Evolutionary conservation across 1,139 yeast species (phyloP), one percentile per base, ranked within the genome.

Genomic region (Pichia sp.): DNA sequence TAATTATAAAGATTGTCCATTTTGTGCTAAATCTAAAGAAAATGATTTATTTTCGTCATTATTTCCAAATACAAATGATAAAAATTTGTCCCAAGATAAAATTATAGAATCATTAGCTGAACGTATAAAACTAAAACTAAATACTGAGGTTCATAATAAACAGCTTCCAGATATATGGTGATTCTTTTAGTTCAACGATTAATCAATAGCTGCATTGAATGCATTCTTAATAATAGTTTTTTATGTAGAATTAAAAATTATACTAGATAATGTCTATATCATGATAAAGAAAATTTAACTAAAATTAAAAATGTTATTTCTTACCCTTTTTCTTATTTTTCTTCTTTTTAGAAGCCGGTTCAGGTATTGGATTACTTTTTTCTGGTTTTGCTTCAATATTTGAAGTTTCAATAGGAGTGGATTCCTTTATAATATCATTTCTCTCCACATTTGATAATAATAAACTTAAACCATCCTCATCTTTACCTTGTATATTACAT

Each of bases 271-370:
- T 4, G 37, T 35, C 26, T 26, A 35, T 16, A 16, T 23, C 23
- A 26, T 26, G 27, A n/a, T n/a, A n/a, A n/a, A n/a, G n/a, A n/a
- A n/a, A n/a, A n/a, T n/a, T n/a, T n/a, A n/a, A n/a, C n/a, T n/a
- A n/a, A n/a, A n/a, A n/a, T n/a, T n/a, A n/a, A 4, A 27, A 41
- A 29, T 23, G 16, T 30, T 37, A 48, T 49, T 58, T 59, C 49
- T 57, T 57, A 24, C 55, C 55, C 49, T 56, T 55, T 51, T 60
- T 60, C 49, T 53, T 56, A 41, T 54, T 54, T 35, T 49, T 46
- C 29, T 50, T 43, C 31, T 42, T 39, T 12, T 37, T 38, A 4
- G 44, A 20, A 26, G 35, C 24, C 11, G 45, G 20, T 20, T 37
- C 41, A 7, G 37, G 10, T 3, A n/a, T 10, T 10, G 31, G 9